These are phyloP conservation scores for Penicillium waksmanii DNA, from an alignment of 495 filamentous ascomycete genomes.

Conservation along the genomic window DNA sequence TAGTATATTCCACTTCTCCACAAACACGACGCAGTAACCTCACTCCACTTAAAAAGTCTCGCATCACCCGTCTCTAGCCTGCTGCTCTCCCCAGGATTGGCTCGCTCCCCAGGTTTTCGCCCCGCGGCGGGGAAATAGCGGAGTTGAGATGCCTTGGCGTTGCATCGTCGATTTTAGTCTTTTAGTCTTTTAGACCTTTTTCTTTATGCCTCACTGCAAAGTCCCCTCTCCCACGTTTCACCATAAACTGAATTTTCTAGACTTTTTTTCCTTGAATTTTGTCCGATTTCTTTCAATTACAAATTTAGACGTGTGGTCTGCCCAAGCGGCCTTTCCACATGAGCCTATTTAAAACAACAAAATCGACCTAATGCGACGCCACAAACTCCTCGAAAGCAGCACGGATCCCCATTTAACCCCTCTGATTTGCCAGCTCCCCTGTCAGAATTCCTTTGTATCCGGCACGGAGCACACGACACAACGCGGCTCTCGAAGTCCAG, in stretches of 20 bases:
- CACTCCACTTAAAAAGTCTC: conserved; percentile 2
- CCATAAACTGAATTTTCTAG: no score
- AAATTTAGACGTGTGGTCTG: not conserved
- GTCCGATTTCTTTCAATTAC: not conserved
- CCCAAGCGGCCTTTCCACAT: not conserved
- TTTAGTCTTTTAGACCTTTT: not conserved
- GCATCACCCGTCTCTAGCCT: not conserved
- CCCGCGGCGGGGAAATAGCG: conserved; percentile 20
- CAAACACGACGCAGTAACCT: conserved; percentile 10
- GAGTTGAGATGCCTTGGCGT: conserved; percentile 5
- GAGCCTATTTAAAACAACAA: not conserved
- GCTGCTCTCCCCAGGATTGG: conserved; percentile 6
- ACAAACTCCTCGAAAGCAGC: not conserved
- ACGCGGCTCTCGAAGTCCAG: not conserved
- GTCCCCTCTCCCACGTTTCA: not conserved
- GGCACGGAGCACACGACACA: no score
- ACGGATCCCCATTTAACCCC: not conserved
- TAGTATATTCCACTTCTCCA: not conserved
- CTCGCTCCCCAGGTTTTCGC: conserved; percentile 12
- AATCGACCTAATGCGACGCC: not conserved
- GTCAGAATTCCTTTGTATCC: not conserved
- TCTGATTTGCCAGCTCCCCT: not conserved
- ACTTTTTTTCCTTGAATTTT: no score
- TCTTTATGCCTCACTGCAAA: not conserved
- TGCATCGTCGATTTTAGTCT: not conserved